Conservation (phyloP, 768 basidiomycete species). For the Holtermanniella nyarrowii region DNA sequence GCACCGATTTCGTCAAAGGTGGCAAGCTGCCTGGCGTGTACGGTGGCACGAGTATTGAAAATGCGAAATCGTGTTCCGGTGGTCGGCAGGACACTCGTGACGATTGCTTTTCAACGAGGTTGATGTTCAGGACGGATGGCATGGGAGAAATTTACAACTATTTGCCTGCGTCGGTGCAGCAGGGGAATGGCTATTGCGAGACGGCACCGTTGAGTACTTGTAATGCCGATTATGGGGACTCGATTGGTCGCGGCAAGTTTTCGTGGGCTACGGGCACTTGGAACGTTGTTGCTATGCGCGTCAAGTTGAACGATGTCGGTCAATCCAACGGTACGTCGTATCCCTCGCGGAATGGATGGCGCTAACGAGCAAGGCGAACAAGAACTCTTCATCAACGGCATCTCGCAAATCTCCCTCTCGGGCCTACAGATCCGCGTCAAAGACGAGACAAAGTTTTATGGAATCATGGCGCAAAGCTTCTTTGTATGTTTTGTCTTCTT, state of each 20-base stretch:
- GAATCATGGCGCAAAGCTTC: conserved; percentile 59
- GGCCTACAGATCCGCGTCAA: conserved; percentile 52
- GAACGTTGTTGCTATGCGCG: conserved; percentile 59
- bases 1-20: conserved; percentile 57
- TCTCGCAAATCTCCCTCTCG: conserved; percentile 52
- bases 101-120: conserved; percentile 54
- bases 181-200: conserved; percentile 47
- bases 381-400: conserved; percentile 56
- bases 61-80: conserved; percentile 54
- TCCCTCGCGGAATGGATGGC: conserved; percentile 7
- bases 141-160: conserved; percentile 63
- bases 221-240: conserved; percentile 50
- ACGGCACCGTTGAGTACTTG: conserved; percentile 46
- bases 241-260: conserved; percentile 59
- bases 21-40: conserved; percentile 61
- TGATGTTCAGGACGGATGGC: conserved; percentile 60
- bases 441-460: conserved; percentile 50
- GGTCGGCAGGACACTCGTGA: conserved; percentile 52
- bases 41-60: conserved; percentile 29
- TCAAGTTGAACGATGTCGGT: conserved; percentile 63
- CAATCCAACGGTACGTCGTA: conserved; percentile 51
- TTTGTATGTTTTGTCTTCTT: conserved; percentile 49
- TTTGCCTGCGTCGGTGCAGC: conserved; percentile 45
- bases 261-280: conserved; percentile 55
- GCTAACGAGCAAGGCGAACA: conserved; percentile 49